Percentiles rank a stretch among this genome's conserved stretches.
phyloP scores from a whole-genome alignment of 495 filamentous ascomycete species.

The Baudoinia panamericana region DNA sequence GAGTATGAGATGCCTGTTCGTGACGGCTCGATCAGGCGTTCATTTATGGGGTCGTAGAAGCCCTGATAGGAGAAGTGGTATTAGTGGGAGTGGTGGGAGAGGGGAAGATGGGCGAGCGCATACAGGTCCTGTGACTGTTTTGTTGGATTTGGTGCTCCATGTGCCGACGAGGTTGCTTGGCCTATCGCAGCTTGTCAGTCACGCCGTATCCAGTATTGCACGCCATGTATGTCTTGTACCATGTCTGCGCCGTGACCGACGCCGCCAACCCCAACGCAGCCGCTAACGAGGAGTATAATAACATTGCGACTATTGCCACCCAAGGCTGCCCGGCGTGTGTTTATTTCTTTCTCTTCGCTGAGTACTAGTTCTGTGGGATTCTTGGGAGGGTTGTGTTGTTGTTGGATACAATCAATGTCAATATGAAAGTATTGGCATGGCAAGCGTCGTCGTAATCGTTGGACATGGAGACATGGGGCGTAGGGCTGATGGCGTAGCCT shows the following conservation, averaged over 20 bases:
- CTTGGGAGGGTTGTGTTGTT: no score
- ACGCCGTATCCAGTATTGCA: no score
- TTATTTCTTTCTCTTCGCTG: no score
- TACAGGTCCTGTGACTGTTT: constrained; percentile 64
- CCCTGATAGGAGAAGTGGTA: constrained; percentile 37
- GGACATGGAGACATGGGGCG: no score
- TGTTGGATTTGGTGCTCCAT: constrained; percentile 64
- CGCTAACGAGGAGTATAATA: constrained; percentile 17
- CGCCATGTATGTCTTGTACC: background rate
- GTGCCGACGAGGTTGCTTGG: constrained; percentile 47
- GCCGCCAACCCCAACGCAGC: constrained; percentile 4
- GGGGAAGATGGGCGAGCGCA: constrained; percentile 1
- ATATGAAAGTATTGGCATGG: no score
- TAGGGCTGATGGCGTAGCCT: no score
- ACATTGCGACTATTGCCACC: no score
- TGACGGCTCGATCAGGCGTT: constrained; percentile 53
- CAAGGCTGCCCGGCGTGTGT: no score
- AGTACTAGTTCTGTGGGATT: no score
- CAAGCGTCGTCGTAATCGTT: no score
- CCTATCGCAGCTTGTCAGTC: no score
- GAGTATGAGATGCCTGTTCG: constrained; percentile 72
- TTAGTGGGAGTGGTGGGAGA: background rate
- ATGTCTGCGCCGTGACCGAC: constrained; percentile 5
- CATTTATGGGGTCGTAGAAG: constrained; percentile 62
- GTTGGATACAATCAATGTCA: no score